Evolutionary conservation across 805 yeast genomes (phyloP).

Genomic region (Allodekkera sacchari): DNA sequence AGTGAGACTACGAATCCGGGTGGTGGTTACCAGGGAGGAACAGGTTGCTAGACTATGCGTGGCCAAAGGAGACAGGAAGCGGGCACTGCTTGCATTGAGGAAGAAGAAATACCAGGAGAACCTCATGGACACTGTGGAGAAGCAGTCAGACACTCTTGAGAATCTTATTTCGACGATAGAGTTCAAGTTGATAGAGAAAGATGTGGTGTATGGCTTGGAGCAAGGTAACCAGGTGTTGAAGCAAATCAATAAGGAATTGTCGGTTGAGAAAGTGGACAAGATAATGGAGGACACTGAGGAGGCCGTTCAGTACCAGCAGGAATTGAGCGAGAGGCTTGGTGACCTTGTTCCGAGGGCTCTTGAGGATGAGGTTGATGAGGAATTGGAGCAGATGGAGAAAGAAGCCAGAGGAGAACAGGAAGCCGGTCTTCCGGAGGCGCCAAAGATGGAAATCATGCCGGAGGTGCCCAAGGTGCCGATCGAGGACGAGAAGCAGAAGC

Average conservation of each 20-base stretch:
- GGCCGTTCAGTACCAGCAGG: slow-evolving; percentile 71
- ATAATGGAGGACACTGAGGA: slow-evolving; percentile 81
- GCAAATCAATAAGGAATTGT: slow-evolving; percentile 71
- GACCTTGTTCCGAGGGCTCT: slow-evolving; percentile 32
- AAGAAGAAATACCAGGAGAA: slow-evolving; percentile 77
- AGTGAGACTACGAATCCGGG: slow-evolving; percentile 53
- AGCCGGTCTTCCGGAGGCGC: slow-evolving; percentile 23
- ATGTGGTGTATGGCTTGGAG: slow-evolving; percentile 69
- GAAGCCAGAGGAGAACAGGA: slow-evolving; percentile 25
- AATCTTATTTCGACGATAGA: slow-evolving; percentile 73
- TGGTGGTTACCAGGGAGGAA: slow-evolving; percentile 53
- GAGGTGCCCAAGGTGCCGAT: slow-evolving; percentile 21
- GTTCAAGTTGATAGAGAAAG: slow-evolving; percentile 81
- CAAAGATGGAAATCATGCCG: slow-evolving; percentile 21
- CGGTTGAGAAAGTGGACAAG: slow-evolving; percentile 67
- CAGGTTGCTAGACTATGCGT: slow-evolving; percentile 51
- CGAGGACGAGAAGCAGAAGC: slow-evolving; percentile 11
- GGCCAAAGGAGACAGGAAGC: slow-evolving; percentile 40
- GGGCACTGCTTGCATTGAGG: slow-evolving; percentile 63
- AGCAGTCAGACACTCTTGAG: slow-evolving; percentile 75
- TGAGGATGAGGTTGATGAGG: slow-evolving; percentile 62
- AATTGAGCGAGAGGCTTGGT: slow-evolving; percentile 49
- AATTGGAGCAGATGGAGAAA: slow-evolving; percentile 40
- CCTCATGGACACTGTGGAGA: slow-evolving; percentile 59
- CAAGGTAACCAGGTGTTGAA: slow-evolving; percentile 75